Evolutionary conservation across 164 flowering plant species (phyloP).

Genomic region (Paratinospora sagittata): DNA sequence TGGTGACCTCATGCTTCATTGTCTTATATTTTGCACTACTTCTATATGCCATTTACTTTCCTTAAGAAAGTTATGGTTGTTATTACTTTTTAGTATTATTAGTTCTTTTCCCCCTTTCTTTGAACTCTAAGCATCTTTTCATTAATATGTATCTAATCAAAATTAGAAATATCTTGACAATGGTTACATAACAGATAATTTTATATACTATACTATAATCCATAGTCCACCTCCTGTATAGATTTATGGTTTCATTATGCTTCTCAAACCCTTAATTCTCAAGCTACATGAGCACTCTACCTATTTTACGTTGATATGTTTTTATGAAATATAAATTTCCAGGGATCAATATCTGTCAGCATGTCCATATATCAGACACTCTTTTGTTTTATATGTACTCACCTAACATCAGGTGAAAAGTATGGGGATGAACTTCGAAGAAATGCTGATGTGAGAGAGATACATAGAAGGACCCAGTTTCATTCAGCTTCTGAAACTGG

Average conservation of each 20-base stretch:
- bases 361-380: conserved; percentile 93
- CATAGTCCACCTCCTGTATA: not conserved
- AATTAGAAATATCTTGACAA: not conserved
- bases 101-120: not conserved
- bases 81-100: too few species aligned
- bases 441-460: conserved; percentile 86
- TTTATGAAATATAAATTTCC: conserved; percentile 23
- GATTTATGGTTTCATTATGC: not conserved
- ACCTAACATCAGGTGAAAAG: conserved; percentile 90
- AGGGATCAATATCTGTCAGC: conserved; percentile 96
- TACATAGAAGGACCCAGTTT: conserved; percentile 72
- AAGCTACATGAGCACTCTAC: not conserved
- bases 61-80: too few species aligned
- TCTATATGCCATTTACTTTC: too few species aligned
- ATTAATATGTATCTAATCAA: not conserved
- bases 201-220: not conserved
- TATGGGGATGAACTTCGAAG: conserved; percentile 72
- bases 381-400: conserved; percentile 88
- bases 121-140: not conserved
- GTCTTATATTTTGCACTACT: too few species aligned
- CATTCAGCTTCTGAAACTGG: conserved; percentile 36
- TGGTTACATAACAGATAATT: not conserved
- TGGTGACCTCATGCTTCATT: too few species aligned
- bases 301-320: not conserved
- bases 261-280: not conserved